phyloP scores from a whole-genome alignment of 805 yeast genomes.

The Teunomyces cretensis region DNA sequence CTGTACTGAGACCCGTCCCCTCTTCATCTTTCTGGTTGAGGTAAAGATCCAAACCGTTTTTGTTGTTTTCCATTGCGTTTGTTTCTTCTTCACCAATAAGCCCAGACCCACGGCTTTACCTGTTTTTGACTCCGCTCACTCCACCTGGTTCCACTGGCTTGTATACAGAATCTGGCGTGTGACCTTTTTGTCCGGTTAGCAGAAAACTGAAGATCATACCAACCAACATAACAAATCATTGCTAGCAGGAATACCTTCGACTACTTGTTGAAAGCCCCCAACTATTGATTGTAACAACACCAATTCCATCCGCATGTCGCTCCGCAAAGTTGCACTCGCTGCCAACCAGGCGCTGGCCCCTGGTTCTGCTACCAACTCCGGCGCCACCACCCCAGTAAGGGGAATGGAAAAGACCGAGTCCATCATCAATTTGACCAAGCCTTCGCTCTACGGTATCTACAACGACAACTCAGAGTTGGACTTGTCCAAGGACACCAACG shows the following conservation, averaged over 20 bases:
- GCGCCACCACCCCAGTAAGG: conserved; percentile 18
- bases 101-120: not conserved
- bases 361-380: conserved; percentile 13
- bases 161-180: not conserved
- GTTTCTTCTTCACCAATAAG: not conserved
- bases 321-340: not conserved
- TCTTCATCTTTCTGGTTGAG: too few relatives aligned
- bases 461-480: conserved; percentile 42
- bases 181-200: not conserved
- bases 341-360: conserved; percentile 8
- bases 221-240: not conserved
- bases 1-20: too few relatives aligned
- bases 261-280: too few relatives aligned
- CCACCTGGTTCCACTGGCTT: not conserved
- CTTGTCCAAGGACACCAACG: conserved; percentile 19
- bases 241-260: not conserved
- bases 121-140: not conserved
- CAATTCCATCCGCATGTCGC: not conserved
- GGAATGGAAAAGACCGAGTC: conserved; percentile 38
- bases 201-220: not conserved
- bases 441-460: conserved; percentile 51
- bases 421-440: conserved; percentile 48
- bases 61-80: too few relatives aligned
- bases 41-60: too few relatives aligned
- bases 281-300: not conserved